These are phyloP conservation scores for Tetraselmis chui DNA, from an alignment of 139 green algal species.

Conservation along the genomic window DNA sequence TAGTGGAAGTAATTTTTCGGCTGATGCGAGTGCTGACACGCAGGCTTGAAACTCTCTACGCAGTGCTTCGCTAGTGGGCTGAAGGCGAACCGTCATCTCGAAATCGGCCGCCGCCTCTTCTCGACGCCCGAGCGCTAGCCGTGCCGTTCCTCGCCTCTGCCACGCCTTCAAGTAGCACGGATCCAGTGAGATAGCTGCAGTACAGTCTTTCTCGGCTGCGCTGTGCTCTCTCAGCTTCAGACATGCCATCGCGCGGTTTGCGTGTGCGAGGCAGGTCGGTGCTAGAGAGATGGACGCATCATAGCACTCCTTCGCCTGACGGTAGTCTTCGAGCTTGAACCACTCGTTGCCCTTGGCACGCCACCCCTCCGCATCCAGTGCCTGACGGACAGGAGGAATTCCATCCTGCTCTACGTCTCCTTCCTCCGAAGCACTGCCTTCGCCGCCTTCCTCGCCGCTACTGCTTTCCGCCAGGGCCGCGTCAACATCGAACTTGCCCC, in stretches of 20 bases:
- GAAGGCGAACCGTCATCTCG: slow-evolving; percentile 53
- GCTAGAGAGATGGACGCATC: slow-evolving; percentile 33
- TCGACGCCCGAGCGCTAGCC: slow-evolving; percentile 29
- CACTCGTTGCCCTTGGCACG: neutral
- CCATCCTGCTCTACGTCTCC: neutral
- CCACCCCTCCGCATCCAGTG: neutral
- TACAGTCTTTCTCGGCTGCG: slow-evolving; percentile 54
- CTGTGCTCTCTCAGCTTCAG: slow-evolving; percentile 44
- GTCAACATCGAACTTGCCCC: slow-evolving; percentile 67
- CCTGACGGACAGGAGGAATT: neutral
- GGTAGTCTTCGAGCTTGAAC: slow-evolving; percentile 21
- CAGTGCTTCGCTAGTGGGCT: slow-evolving; percentile 47
- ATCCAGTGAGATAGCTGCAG: slow-evolving; percentile 47
- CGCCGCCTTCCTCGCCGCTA: slow-evolving; percentile 10
- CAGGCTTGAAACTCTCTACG: slow-evolving; percentile 32
- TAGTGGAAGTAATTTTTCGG: neutral
- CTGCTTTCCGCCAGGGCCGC: slow-evolving; percentile 31
- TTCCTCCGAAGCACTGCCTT: neutral
- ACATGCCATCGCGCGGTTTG: slow-evolving; percentile 61
- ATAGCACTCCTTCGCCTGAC: slow-evolving; percentile 50
- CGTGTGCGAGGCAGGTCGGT: slow-evolving; percentile 40
- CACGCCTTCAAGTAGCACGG: slow-evolving; percentile 56
- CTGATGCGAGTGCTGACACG: neutral
- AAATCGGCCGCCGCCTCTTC: slow-evolving; percentile 52
- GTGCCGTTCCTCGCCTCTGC: slow-evolving; percentile 48